Evolutionary conservation across 345 rosid genomes (phyloP), one percentile per base, ranked within the genome.

Genomic region (Murraya paniculata): DNA sequence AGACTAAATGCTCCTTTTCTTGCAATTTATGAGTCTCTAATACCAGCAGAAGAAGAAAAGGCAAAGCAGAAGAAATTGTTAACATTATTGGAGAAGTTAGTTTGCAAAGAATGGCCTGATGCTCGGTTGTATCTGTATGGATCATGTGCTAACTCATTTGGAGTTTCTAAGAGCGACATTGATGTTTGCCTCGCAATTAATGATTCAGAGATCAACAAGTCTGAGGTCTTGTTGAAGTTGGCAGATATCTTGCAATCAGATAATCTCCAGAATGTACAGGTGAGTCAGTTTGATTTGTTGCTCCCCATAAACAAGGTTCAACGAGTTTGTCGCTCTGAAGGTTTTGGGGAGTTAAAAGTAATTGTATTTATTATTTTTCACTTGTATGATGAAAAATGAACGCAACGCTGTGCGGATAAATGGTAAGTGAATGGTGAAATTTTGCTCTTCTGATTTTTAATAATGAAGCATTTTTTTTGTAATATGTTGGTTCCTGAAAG

Each of bases 71-170:
- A 86, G 84, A 97, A 89, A 70, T 73, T 96, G 55, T 71, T 96
- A 58, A 68, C 89, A 22, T 81, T 85, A 77, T 82, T 96, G 80
- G 93, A 91, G 86, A 90, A 85, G 79, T 83, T 96, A 72, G 95
- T 96, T 62, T 72, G 73, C 82, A 89, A 88, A 80, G 97, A 94
- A 76, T 96, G 99, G 99, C 97, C 99, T 62, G 85, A 88, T 60
- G 99, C 97, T 65, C 86, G 81, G 73, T 80, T 96, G 57, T 94
- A 87, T 81, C 93, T 92, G 7, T 96, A 96, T 78, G 99, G 99
- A 75, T 93, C 99, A 45, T 94, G 99, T 86, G 99, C 97, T 6
- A 96, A 89, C 84, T 91, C 98, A 35, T 96, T 96, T 86, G 98
- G 97, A 71, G 91, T 92, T 79, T 86, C 91, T 53, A 94, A 91